Percentiles rank a stretch among this genome's conserved stretches.
These are phyloP conservation scores for Annulohypoxylon nitens DNA, from an alignment of 495 filamentous ascomycete species.

Conservation along the genomic window DNA sequence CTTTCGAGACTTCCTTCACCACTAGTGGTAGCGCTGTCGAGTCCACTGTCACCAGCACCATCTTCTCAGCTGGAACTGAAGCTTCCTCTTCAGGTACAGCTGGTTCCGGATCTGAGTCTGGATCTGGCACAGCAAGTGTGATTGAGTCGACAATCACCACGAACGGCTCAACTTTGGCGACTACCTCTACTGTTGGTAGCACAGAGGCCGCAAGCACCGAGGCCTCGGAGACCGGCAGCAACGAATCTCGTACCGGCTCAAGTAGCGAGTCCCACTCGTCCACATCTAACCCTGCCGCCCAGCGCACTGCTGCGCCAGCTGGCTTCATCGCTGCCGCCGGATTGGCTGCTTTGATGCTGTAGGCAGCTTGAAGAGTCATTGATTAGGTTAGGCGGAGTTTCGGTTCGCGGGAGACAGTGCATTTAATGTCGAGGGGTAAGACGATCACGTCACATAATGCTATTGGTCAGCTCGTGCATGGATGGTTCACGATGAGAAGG, in stretches of 20 bases:
- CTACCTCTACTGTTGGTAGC: slow-evolving; percentile 40
- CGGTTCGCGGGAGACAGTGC: slow-evolving; percentile 16
- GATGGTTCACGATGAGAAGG: slow-evolving; percentile 40
- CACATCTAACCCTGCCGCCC: slow-evolving; percentile 45
- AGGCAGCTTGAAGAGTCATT: slow-evolving; percentile 10
- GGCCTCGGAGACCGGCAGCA: slow-evolving; percentile 7
- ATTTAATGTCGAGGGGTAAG: slow-evolving; percentile 42
- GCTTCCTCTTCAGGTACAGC: slow-evolving; percentile 25
- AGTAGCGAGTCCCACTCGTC: slow-evolving; percentile 31
- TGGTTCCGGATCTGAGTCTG: slow-evolving; percentile 43
- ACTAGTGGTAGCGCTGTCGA: slow-evolving; percentile 48
- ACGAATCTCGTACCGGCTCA: slow-evolving; percentile 2
- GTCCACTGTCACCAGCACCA: slow-evolving; percentile 49
- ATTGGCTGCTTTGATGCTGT: slow-evolving; percentile 48
- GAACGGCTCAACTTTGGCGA: slow-evolving; percentile 52
- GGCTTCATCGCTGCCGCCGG: slow-evolving; percentile 50
- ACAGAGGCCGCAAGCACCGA: slow-evolving; percentile 44
- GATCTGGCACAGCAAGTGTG: slow-evolving; percentile 40
- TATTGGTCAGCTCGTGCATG: slow-evolving; percentile 45
- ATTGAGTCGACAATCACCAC: slow-evolving; percentile 51
- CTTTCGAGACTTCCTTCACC: slow-evolving; percentile 49
- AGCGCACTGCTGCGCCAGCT: slow-evolving; percentile 50
- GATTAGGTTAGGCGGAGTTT: slow-evolving; percentile 23
- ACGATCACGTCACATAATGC: slow-evolving; percentile 46
- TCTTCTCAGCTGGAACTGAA: slow-evolving; percentile 35